These are phyloP conservation scores for Kluyveromyces siamensis DNA, from an alignment of 805 yeast species.

Conservation along the genomic window DNA sequence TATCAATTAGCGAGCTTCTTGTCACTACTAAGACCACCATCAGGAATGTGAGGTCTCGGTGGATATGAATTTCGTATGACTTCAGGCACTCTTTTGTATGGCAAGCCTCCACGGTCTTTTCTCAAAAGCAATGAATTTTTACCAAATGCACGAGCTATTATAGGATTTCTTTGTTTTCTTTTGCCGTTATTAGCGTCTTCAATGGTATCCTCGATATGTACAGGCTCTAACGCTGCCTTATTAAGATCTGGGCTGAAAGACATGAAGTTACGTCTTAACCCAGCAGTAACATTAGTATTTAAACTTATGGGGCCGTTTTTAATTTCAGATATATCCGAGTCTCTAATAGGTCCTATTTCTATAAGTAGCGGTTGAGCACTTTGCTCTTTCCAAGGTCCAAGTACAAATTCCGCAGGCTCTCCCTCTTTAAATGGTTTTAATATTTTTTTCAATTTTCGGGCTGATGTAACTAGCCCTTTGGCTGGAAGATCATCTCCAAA, in stretches of 20 bases:
- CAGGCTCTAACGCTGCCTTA: conserved; percentile 22
- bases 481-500: conserved; percentile 28
- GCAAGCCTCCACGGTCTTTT: conserved; percentile 29
- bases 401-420: conserved; percentile 25
- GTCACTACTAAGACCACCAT: neutral
- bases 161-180: conserved; percentile 12
- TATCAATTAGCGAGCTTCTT: neutral
- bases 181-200: conserved; percentile 7
- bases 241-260: conserved; percentile 20
- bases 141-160: conserved; percentile 28
- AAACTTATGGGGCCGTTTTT: conserved; percentile 24
- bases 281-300: conserved; percentile 15
- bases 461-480: conserved; percentile 22
- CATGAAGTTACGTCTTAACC: conserved; percentile 19
- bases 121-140: conserved; percentile 22
- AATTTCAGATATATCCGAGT: conserved; percentile 22
- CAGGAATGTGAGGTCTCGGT: conserved; percentile 10
- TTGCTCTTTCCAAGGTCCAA: conserved; percentile 11
- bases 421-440: conserved; percentile 28
- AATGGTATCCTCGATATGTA: conserved; percentile 8
- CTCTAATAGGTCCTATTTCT: conserved; percentile 8
- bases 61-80: conserved; percentile 23
- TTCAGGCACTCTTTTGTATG: conserved; percentile 28
- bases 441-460: conserved; percentile 22
- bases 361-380: conserved; percentile 15